These are phyloP conservation scores for Ophiostoma populinum DNA, from an alignment of 2,329 filamentous ascomycete genomes.

Conservation along the genomic window DNA sequence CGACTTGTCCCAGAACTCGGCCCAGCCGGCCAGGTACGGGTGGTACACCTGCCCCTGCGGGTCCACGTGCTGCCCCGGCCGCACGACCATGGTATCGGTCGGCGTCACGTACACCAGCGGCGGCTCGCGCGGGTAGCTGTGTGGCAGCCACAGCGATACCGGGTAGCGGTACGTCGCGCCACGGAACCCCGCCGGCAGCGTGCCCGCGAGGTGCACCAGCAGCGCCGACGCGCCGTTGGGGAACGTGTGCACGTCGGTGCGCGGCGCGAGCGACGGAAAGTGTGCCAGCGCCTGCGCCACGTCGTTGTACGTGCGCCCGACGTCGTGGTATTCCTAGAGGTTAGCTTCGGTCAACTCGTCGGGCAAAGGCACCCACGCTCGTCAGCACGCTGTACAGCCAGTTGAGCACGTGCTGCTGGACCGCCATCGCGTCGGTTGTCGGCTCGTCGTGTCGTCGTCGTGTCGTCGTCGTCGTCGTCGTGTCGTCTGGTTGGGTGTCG, in stretches of 20 bases:
- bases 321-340: slow-evolving; percentile 94
- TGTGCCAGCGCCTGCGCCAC: slow-evolving; percentile 66
- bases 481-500: slow-evolving; percentile 12
- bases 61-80: slow-evolving; percentile 88
- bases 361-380: slow-evolving; percentile 49
- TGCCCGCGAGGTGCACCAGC: slow-evolving; percentile 72
- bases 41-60: slow-evolving; percentile 89
- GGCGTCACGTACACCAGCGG: slow-evolving; percentile 83
- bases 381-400: slow-evolving; percentile 90
- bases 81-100: slow-evolving; percentile 71
- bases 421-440: slow-evolving; percentile 34
- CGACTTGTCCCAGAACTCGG: slow-evolving; percentile 82
- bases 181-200: slow-evolving; percentile 78
- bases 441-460: no score
- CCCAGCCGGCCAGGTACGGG: slow-evolving; percentile 84
- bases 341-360: no score
- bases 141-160: slow-evolving; percentile 81
- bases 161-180: slow-evolving; percentile 84
- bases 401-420: slow-evolving; percentile 79
- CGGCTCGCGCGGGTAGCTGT: slow-evolving; percentile 70
- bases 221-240: slow-evolving; percentile 76
- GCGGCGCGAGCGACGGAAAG: slow-evolving; percentile 63
- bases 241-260: slow-evolving; percentile 92
- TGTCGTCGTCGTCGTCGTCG: no score
- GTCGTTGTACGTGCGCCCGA: slow-evolving; percentile 84